Conservation (phyloP, 1,139 yeast species). For the Nakaseomyces bracarensis region DNA sequence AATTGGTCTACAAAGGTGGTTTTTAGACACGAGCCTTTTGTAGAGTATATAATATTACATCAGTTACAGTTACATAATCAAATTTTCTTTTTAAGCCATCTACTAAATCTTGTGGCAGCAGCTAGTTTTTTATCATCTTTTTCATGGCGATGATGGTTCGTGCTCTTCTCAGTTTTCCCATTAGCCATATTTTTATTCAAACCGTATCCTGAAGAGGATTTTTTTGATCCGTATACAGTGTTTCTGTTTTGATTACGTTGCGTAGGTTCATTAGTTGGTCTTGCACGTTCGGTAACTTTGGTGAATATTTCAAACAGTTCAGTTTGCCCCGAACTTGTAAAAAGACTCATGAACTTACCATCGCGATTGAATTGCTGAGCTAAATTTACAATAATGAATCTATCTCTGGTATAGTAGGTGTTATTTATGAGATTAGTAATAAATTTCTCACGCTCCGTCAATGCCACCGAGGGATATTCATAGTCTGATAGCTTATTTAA, state of each 20-base stretch:
- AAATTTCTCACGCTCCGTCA: conserved; percentile 15
- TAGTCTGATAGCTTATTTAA: conserved; percentile 22
- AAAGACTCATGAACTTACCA: background rate
- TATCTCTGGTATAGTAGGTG: conserved; percentile 1
- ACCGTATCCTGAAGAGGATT: background rate
- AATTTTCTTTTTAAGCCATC: conserved; percentile 4
- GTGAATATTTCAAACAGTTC: conserved; percentile 1
- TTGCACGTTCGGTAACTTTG: background rate
- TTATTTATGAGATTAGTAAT: conserved; percentile 8
- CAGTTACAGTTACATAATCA: background rate
- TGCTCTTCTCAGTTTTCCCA: background rate
- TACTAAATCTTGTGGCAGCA: conserved; percentile 3
- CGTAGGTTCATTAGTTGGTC: background rate
- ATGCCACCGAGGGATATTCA: conserved; percentile 23
- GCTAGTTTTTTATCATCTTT: conserved; percentile 1
- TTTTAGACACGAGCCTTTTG: too few relatives aligned
- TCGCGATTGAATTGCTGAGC: background rate
- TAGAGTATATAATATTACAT: too few relatives aligned
- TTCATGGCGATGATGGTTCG: background rate
- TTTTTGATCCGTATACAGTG: background rate
- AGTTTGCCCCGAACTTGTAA: background rate
- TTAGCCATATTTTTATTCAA: background rate
- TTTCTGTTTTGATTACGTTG: background rate
- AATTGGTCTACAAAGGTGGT: too few relatives aligned
- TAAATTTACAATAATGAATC: background rate